Percentiles rank a stretch among this genome's conserved stretches.
Conservation (phyloP, 2,329 filamentous ascomycete species). For the Macroventuria anomochaeta region DNA sequence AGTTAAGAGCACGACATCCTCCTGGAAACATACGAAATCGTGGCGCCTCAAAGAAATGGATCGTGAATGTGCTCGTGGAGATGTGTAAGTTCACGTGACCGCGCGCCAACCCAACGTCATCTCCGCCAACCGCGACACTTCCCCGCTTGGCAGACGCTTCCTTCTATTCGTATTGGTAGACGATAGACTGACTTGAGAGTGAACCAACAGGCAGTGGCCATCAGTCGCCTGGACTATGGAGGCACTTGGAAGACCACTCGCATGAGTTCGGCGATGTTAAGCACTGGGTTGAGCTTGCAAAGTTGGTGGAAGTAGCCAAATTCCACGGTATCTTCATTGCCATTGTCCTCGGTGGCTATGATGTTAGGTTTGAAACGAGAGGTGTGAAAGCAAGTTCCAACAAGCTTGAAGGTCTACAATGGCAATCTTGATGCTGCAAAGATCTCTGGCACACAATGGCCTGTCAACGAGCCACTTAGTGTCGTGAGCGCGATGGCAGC, state of each 20-base stretch:
- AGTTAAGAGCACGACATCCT: slow-evolving; percentile 27
- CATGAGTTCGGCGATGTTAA: slow-evolving; percentile 57
- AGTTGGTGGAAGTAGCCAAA: slow-evolving; percentile 47
- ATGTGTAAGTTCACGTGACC: slow-evolving; percentile 46
- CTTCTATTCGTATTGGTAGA: not conserved
- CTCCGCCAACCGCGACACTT: not conserved
- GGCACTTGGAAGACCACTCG: slow-evolving; percentile 69
- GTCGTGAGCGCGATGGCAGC: slow-evolving; percentile 72
- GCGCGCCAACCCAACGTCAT: not conserved
- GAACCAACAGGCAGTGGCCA: slow-evolving; percentile 35
- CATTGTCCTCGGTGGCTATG: slow-evolving; percentile 64
- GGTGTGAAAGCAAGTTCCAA: not conserved
- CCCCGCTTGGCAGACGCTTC: not conserved
- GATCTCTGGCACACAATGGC: slow-evolving; percentile 70
- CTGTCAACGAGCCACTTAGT: slow-evolving; percentile 71
- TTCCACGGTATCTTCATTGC: slow-evolving; percentile 52
- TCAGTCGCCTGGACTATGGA: slow-evolving; percentile 64
- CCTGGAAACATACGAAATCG: slow-evolving; percentile 22
- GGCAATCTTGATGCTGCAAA: slow-evolving; percentile 67
- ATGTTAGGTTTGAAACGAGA: slow-evolving; percentile 47
- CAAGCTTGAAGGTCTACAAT: slow-evolving; percentile 59
- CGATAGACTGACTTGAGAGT: not conserved
- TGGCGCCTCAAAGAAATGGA: slow-evolving; percentile 45
- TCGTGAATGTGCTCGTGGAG: slow-evolving; percentile 54
- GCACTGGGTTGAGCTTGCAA: slow-evolving; percentile 49